phyloP scores from a whole-genome alignment of 2,329 filamentous ascomycete species.

The Ophiobolus disseminans region DNA sequence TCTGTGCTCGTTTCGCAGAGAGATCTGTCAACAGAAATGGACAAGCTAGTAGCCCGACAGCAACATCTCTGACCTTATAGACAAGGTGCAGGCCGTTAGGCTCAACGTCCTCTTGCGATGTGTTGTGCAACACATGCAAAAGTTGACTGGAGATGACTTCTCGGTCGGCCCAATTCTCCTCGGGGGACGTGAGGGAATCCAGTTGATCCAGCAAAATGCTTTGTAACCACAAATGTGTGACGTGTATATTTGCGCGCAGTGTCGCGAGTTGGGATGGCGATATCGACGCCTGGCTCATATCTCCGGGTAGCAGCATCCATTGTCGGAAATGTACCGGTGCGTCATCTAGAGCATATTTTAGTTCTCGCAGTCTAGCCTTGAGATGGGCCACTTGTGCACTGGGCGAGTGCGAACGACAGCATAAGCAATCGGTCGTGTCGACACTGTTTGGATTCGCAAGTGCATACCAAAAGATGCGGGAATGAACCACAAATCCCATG shows the following conservation, averaged over 20 bases:
- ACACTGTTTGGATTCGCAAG: background rate
- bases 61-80: conserved; percentile 11
- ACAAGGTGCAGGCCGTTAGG: conserved; percentile 7
- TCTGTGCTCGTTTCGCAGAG: background rate
- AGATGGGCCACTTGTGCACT: background rate
- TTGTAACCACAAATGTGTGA: conserved; percentile 12
- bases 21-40: background rate
- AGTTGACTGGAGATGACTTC: conserved; percentile 2
- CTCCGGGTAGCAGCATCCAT: background rate
- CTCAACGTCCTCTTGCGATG: background rate
- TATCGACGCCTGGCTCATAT: background rate
- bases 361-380: background rate
- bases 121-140: background rate
- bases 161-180: background rate
- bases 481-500: conserved; percentile 5
- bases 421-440: conserved; percentile 1
- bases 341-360: conserved; percentile 1
- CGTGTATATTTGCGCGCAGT: conserved; percentile 10
- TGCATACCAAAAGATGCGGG: conserved; percentile 9
- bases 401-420: background rate
- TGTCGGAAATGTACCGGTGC: background rate
- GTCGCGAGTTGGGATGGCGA: conserved; percentile 1
- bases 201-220: conserved; percentile 9
- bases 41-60: conserved; percentile 8
- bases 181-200: conserved; percentile 1